Evolutionary conservation across 805 yeast species (phyloP).

Genomic region (Metschnikowia lochheadii): DNA sequence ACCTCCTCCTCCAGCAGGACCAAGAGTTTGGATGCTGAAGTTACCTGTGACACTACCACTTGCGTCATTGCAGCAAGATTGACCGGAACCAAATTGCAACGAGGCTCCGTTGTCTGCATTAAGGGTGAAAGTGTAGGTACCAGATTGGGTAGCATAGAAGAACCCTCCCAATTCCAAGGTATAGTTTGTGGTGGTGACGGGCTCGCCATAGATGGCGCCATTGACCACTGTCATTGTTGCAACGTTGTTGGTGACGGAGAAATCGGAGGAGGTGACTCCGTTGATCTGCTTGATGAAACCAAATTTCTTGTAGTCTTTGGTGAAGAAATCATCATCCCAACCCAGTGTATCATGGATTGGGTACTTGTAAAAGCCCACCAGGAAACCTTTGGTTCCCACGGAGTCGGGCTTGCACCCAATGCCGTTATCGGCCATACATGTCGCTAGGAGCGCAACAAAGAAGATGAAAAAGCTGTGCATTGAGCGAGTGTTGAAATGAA

Average conservation of each 20-base stretch:
- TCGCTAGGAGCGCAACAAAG: background rate
- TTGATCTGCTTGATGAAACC: background rate
- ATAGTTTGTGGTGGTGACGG: constrained; percentile 5
- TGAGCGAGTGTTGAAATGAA: background rate
- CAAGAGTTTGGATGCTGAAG: constrained; percentile 11
- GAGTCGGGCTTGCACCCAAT: constrained; percentile 1
- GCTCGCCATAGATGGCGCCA: constrained; percentile 1
- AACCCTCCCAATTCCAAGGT: constrained; percentile 12
- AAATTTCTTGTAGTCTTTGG: background rate
- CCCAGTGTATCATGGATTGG: constrained; percentile 1
- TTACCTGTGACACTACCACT: constrained; percentile 13
- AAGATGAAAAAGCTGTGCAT: background rate
- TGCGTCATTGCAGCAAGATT: constrained; percentile 15
- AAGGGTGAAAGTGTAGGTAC: constrained; percentile 12
- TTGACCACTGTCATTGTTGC: background rate
- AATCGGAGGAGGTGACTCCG: constrained; percentile 4
- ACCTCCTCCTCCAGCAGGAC: constrained; percentile 14
- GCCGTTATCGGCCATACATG: background rate
- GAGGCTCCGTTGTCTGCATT: constrained; percentile 18
- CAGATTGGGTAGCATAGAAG: constrained; percentile 11
- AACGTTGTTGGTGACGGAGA: background rate
- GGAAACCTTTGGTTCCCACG: constrained; percentile 6
- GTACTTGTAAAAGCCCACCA: constrained; percentile 7
- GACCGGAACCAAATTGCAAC: constrained; percentile 15
- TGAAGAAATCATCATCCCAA: constrained; percentile 2